These are phyloP conservation scores for Grosmannia huntii DNA, from an alignment of 2,329 filamentous ascomycete species.

Conservation along the genomic window DNA sequence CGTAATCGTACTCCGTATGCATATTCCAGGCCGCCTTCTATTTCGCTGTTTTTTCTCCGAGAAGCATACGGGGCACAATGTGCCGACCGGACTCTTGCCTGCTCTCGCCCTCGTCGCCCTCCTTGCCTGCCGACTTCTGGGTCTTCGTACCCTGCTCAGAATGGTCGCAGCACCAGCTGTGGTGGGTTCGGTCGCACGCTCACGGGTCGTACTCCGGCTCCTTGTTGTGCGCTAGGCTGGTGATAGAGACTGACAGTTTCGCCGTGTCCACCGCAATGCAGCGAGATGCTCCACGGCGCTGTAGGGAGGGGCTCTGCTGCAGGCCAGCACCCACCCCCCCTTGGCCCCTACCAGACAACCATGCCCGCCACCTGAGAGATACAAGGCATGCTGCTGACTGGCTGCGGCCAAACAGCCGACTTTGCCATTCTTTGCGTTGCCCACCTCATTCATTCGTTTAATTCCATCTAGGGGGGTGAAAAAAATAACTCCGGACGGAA, in stretches of 20 bases:
- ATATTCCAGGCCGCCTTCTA: too few relatives aligned
- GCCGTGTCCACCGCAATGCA: not conserved
- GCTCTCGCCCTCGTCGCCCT: too few relatives aligned
- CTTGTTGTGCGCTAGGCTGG: conserved; percentile 2
- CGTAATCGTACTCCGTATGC: too few relatives aligned
- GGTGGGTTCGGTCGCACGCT: conserved; percentile 4
- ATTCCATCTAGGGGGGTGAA: not conserved
- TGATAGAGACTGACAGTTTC: not conserved
- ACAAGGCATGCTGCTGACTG: not conserved
- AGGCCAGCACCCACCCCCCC: not conserved
- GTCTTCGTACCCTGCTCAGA: not conserved
- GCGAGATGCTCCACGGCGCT: not conserved
- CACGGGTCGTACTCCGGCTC: conserved; percentile 9
- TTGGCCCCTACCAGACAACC: not conserved
- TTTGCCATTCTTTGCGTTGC: not conserved
- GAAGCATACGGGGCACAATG: too few relatives aligned
- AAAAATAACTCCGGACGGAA: not conserved
- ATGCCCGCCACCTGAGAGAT: not conserved
- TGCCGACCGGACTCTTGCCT: too few relatives aligned
- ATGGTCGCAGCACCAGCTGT: conserved; percentile 2
- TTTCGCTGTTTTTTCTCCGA: too few relatives aligned
- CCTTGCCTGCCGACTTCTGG: not conserved
- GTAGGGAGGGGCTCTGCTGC: not conserved
- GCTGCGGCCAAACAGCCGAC: not conserved
- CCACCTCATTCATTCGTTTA: not conserved